A percentile compares a stretch with the other conserved stretches of the same genome.
Conservation (phyloP, 75 land plant species). For the Ceratopteris richardii region DNA sequence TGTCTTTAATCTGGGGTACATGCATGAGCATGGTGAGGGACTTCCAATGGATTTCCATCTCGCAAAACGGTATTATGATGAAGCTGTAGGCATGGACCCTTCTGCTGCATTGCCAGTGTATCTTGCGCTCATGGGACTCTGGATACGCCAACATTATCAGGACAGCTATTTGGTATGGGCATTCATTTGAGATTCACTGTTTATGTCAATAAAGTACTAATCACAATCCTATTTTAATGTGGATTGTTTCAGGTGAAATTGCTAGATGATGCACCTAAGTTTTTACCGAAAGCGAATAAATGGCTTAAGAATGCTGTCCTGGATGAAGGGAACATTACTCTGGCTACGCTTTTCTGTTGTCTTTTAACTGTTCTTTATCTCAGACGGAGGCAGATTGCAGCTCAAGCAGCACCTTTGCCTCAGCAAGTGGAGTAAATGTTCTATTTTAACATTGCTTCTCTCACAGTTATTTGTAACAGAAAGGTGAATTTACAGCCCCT, state of each 20-base stretch:
- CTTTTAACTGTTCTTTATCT: conserved; percentile 87
- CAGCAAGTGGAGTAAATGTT: too few species aligned
- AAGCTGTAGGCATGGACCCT: conserved; percentile 69
- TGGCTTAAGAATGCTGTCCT: conserved; percentile 62
- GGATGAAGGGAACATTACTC: conserved; percentile 91
- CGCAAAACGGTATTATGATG: conserved; percentile 96
- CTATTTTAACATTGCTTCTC: too few species aligned
- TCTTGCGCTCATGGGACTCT: conserved; percentile 74
- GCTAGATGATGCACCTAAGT: conserved; percentile 68
- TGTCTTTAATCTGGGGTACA: conserved; percentile 96
- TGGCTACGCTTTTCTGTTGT: conserved; percentile 69
- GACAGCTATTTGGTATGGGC: conserved; percentile 55
- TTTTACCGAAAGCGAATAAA: conserved; percentile 38
- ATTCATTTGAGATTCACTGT: too few species aligned
- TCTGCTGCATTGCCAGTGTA: conserved; percentile 77
- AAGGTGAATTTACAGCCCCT: too few species aligned
- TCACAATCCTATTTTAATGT: too few species aligned
- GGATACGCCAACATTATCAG: conserved; percentile 69
- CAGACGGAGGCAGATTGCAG: conserved; percentile 59
- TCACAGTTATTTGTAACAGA: too few species aligned
- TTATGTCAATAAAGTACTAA: too few species aligned
- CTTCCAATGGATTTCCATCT: conserved; percentile 86
- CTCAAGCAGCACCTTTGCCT: conserved; percentile 9
- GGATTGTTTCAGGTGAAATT: conserved; percentile 35
- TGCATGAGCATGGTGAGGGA: conserved; percentile 98